phyloP scores from a whole-genome alignment of 148 eudicot genomes.

The Oxyria digyna region DNA sequence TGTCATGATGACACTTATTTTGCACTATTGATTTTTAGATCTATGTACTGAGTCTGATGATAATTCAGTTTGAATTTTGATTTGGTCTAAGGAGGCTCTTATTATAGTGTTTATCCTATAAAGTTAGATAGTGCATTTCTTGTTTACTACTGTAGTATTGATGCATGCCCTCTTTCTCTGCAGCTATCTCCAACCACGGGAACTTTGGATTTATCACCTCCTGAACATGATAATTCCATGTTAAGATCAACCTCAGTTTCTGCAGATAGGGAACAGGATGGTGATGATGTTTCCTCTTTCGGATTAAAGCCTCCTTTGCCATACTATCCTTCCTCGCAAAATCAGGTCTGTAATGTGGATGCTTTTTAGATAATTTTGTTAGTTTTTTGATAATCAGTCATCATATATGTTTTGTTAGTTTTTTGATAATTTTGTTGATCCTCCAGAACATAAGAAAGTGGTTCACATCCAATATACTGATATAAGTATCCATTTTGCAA shows the following conservation, averaged over 20 bases:
- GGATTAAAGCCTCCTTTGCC: background rate
- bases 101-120: background rate
- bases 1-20: background rate
- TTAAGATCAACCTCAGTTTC: background rate
- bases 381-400: background rate
- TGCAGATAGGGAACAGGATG: background rate
- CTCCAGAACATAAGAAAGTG: too few relatives aligned
- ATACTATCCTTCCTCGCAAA: background rate
- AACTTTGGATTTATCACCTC: slow-evolving; percentile 3
- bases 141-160: background rate
- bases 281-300: slow-evolving; percentile 5
- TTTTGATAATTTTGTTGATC: background rate
- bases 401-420: background rate
- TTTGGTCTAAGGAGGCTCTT: background rate
- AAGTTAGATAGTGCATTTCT: background rate
- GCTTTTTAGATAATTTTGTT: background rate
- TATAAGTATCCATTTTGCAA: background rate
- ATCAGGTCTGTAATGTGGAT: slow-evolving; percentile 1
- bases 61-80: background rate
- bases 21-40: background rate
- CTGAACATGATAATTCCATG: background rate
- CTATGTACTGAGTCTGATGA: background rate
- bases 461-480: too few relatives aligned
- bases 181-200: slow-evolving; percentile 9
- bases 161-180: background rate